Evolutionary conservation across 2,329 filamentous ascomycete species (phyloP), one percentile per base, ranked within the genome.

Genomic region (Didymella pomorum): DNA sequence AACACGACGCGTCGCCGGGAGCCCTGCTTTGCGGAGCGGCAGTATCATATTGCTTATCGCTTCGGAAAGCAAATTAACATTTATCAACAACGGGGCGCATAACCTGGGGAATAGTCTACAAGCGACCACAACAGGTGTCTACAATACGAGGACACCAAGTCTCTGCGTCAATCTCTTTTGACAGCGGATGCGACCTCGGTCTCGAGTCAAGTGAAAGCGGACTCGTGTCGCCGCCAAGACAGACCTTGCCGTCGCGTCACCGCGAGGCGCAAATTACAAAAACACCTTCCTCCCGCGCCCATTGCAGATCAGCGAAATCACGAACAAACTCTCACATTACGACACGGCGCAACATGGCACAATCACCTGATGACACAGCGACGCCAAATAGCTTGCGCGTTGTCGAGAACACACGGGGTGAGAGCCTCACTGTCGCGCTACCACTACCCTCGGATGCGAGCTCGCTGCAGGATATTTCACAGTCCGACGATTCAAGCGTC

Each of bases 391-490:
- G 37, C n/a, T 31, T 49, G 49, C 50, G 44, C 29, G 28, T 53
- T 41, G 16, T 53, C 12, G 25, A 23, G 26, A 29, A 3, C 12
- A 44, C 18, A 6, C 16, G n/a, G 26, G 55, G 43, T n/a, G 29
- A 45, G n/a, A 44, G 31, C 14, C 49, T 58, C 21, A 18, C 48
- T 23, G 12, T 58, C 28, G 56, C 56, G 21, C 39, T 58, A n/a
- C 29, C 44, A 25, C 26, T 56, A 8, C 41, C 53, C 10, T 5
- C 28, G 18, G 16, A 4, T 16, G 26, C 28, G 21, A 21, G n/a
- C 2, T 21, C 9, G 11, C 28, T 16, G 8, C 44, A 42, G n/a
- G 10, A 41, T 3, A 25, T 9, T n/a, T 41, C 25, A 11, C 26
- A 16, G 2, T 11, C 21, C 18, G 20, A 37, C 8, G 18, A 11